Evolutionary conservation across 306 rosid genomes (phyloP), one percentile per base, ranked within the genome.

Genomic region (Trifolium dubium): DNA sequence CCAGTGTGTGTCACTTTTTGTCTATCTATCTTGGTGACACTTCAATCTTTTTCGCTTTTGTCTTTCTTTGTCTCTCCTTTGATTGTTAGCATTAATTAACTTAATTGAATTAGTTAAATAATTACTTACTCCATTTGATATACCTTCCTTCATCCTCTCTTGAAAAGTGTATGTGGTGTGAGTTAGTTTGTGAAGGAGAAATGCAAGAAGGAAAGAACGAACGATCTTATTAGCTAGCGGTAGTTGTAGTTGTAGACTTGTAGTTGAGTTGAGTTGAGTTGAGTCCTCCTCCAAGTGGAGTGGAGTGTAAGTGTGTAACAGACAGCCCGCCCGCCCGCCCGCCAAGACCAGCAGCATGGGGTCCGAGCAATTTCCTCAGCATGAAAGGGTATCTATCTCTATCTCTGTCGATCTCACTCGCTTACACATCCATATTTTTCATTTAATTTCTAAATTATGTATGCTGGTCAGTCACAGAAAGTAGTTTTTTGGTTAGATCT

Each of bases 361-460:
- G 59, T 91, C 98, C 47, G 96, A 93, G 85, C 98, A 93, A 81
- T 86, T 89, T 84, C 96, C 97, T 76, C 93, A 86, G 53, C 93
- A 81, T 37, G 98, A 91, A 86, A 85, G 97, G 90, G 96, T 91
- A 91, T 60, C 56, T 43, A 2, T 59, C 39, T 60, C 60, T 9
- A 10, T 53, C 3, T 40, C 74, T 59, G 66, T 67, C 66, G 7
- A 53, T 73, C 76, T 78, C 75, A 8, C 72, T 3, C 13, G 1
- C 77, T 78, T 72, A 8, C 39, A 10, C 60, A 28, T 54, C 53
- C 19, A 35, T 76, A 7, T 29, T 74, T 18, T 75, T 71, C 41
- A 32, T 60, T 39, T 71, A 41, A 51, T 69, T 69, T 66, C 35
- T 6, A 53, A 53, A 67, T 58, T 69, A 37, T 54, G 41, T 64